Evolutionary conservation across 345 rosid genomes (phyloP), one percentile per base, ranked within the genome.

Genomic region (Lumnitzera racemosa): DNA sequence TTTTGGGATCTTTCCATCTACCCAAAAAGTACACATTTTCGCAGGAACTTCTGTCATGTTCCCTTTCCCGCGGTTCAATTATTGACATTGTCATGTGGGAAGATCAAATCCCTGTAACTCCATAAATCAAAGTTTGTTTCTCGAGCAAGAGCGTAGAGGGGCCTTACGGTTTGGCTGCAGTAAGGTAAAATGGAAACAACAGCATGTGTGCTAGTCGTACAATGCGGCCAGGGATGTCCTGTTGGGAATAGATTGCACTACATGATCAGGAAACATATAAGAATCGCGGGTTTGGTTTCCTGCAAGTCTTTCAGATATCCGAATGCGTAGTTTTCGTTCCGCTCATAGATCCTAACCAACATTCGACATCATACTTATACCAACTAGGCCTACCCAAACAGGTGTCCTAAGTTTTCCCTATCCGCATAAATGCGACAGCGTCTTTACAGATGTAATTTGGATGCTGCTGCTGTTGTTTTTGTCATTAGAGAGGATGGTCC

Each of bases 21-120:
- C 5, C 3, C 3, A 17, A 41, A 13, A 57, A 57, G 25, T 41
- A 41, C 49, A 20, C 10, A 20, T 17, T 13, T 36, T 14, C 13
- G 25, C 25, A 57, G 49, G 49, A 57, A 23, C 41, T 8, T 41
- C 60, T 41, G 49, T 41, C 43, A 36, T 36, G 43, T 36, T 9
- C 49, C 60, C 3, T 23, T 25, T 41, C 49, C 41, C 23, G 46
- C 11, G 4, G 27, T 57, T 31, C 10, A 9, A 36, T 7, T 5
- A 9, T 36, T 41, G 15, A 61, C 64, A 61, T 47, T 61, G 23
- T 46, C 64, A 36, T 61, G 64, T 51, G 64, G n/a, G n/a, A 31
- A 36, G 47, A 36, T n/a, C 53, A 51, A 36, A 11, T 61, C 36
- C 51, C 64, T 17, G 64, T 15, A 36, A 36, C 43, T 36, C 9